Conservation (phyloP, 1,139 yeast genomes). For the Candida glucosophila region DNA sequence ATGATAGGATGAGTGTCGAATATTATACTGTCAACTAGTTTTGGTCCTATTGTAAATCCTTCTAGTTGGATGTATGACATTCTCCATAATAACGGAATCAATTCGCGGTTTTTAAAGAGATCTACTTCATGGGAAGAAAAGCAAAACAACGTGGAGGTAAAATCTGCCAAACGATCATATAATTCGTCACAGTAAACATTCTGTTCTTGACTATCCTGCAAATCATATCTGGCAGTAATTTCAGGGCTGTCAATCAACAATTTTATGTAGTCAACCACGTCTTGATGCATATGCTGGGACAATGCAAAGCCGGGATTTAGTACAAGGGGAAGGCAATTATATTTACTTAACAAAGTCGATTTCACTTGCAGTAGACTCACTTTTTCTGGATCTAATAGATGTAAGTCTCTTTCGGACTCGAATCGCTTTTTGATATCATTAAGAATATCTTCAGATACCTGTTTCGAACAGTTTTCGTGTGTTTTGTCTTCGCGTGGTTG, state of each 20-base stretch:
- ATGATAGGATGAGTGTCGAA: conserved; percentile 9
- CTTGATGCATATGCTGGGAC: conserved; percentile 15
- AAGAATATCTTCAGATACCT: no score
- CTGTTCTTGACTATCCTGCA: conserved; percentile 1
- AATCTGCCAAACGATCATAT: conserved; percentile 17
- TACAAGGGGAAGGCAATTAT: conserved; percentile 13
- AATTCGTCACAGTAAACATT: conserved; percentile 6
- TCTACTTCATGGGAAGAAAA: conserved; percentile 19
- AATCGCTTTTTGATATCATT: conserved; percentile 26
- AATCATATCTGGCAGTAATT: conserved; percentile 7
- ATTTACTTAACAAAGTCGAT: conserved; percentile 18
- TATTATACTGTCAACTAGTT: conserved; percentile 17
- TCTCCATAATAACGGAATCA: conserved; percentile 31
- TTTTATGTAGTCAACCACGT: conserved; percentile 22
- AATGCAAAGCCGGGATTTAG: conserved; percentile 8
- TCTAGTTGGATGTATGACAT: conserved; percentile 12
- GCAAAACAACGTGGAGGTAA: conserved; percentile 17
- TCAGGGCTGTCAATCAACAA: conserved; percentile 27
- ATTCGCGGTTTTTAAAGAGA: conserved; percentile 17
- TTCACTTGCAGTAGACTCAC: conserved; percentile 19
- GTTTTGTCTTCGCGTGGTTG: conserved; percentile 12
- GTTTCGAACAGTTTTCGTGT: no score
- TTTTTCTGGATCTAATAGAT: conserved; percentile 23
- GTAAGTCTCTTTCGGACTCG: conserved; percentile 29
- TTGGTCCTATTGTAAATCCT: conserved; percentile 15